These are phyloP conservation scores for Fusarium sp. DNA, from an alignment of 2,329 filamentous ascomycete species.

Conservation along the genomic window DNA sequence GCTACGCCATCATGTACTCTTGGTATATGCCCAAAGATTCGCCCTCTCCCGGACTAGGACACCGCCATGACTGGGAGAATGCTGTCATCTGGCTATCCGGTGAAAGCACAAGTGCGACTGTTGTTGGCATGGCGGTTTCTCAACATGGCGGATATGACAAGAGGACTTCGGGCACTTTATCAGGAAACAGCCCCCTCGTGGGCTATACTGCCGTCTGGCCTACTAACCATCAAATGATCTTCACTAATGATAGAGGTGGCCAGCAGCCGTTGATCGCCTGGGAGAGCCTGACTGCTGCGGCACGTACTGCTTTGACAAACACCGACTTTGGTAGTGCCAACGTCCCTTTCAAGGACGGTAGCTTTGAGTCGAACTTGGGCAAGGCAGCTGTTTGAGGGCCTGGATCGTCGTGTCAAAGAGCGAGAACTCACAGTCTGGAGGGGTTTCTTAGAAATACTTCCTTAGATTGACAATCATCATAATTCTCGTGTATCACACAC, in stretches of 20 bases:
- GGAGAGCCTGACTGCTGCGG: constrained; percentile 56
- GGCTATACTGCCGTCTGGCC: constrained; percentile 52
- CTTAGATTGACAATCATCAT: not conserved
- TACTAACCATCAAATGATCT: constrained; percentile 55
- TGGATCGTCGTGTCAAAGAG: too few species aligned
- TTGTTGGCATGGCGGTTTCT: constrained; percentile 55
- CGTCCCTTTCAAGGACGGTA: constrained; percentile 57
- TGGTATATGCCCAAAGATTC: constrained; percentile 64
- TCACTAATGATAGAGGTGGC: constrained; percentile 55
- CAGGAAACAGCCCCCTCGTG: constrained; percentile 49
- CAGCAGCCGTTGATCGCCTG: constrained; percentile 61
- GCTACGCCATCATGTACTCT: constrained; percentile 59
- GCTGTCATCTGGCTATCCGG: constrained; percentile 49
- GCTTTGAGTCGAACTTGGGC: constrained; percentile 45
- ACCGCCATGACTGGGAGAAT: constrained; percentile 48
- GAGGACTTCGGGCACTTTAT: constrained; percentile 43
- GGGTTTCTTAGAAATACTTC: not conserved
- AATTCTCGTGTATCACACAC: not conserved
- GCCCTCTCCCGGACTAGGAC: constrained; percentile 49
- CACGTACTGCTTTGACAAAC: constrained; percentile 54
- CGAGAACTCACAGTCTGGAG: not conserved
- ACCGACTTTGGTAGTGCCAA: constrained; percentile 60
- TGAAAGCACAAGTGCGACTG: constrained; percentile 40
- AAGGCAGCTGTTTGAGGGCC: constrained; percentile 32
- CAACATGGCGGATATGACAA: constrained; percentile 55